These are phyloP conservation scores for Skeletonema tropicum DNA, from an alignment of 108 stramenopile genomes.

Conservation along the genomic window DNA sequence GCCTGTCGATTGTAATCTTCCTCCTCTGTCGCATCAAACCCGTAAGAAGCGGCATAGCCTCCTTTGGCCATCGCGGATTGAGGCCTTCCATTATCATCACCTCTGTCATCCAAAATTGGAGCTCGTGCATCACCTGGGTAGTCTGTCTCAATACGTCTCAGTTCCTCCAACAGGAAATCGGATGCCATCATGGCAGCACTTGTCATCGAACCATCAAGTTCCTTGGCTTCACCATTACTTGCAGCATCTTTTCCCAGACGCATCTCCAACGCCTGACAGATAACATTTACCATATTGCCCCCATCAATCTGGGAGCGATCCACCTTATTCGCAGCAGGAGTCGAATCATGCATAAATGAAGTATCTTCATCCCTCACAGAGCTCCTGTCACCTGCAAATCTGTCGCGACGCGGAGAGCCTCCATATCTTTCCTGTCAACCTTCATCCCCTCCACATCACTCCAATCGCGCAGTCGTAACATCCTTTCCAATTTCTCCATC, in stretches of 20 bases:
- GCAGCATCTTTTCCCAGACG: slow-evolving; percentile 65
- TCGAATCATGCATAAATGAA: slow-evolving; percentile 61
- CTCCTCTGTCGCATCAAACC: slow-evolving; percentile 31
- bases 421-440: slow-evolving; percentile 85
- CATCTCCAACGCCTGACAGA: slow-evolving; percentile 75
- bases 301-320: slow-evolving; percentile 77
- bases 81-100: neutral
- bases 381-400: slow-evolving; percentile 76
- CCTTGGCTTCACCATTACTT: slow-evolving; percentile 9
- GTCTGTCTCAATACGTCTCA: slow-evolving; percentile 52
- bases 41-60: slow-evolving; percentile 57
- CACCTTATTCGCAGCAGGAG: slow-evolving; percentile 82
- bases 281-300: slow-evolving; percentile 79
- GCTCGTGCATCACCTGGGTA: slow-evolving; percentile 17
- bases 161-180: slow-evolving; percentile 76
- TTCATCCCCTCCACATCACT: slow-evolving; percentile 71
- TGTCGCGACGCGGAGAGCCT: slow-evolving; percentile 82
- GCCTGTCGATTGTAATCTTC: slow-evolving; percentile 33
- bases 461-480: slow-evolving; percentile 93
- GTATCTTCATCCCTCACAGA: slow-evolving; percentile 68
- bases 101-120: slow-evolving; percentile 14
- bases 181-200: slow-evolving; percentile 85
- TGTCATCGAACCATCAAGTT: slow-evolving; percentile 70
- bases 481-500: slow-evolving; percentile 77
- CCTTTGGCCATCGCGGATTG: slow-evolving; percentile 29